phyloP scores from a whole-genome alignment of 139 green algal species.

The Chara braunii region DNA sequence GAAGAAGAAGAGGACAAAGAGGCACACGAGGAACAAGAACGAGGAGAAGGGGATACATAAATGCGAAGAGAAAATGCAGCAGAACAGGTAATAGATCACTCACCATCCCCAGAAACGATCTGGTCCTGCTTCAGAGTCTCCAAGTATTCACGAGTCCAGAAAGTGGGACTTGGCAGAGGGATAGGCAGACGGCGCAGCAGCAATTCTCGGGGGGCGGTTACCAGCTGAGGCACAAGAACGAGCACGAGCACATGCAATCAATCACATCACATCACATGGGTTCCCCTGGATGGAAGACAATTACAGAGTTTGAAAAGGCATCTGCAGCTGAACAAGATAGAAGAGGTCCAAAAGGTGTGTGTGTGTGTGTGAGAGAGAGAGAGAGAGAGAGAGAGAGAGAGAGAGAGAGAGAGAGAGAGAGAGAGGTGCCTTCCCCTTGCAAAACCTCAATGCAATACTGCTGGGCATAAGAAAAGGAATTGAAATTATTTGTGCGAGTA shows the following conservation, averaged over 20 bases:
- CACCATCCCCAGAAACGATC: constrained; percentile 17
- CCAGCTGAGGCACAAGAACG: constrained; percentile 19
- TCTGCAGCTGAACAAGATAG: not conserved
- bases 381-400: not conserved
- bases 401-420: not conserved
- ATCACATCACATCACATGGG: not conserved
- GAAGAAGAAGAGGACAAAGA: no score
- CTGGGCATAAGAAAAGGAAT: no score
- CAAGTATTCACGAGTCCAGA: constrained; percentile 39
- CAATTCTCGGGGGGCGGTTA: constrained; percentile 24
- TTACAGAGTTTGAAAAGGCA: not conserved
- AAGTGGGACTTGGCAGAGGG: constrained; percentile 22
- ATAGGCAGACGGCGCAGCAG: constrained; percentile 19
- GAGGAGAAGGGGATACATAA: not conserved
- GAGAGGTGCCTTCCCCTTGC: no score
- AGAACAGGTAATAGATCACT: not conserved
- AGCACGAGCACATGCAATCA: not conserved
- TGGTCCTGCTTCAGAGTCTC: constrained; percentile 28
- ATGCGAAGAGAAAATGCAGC: not conserved
- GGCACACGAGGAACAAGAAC: constrained; percentile 1
- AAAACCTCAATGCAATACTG: no score
- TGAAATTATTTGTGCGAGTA: no score
- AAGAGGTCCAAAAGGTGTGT: not conserved
- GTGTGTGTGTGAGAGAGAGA: not conserved
- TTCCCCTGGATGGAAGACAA: not conserved